phyloP scores from a whole-genome alignment of 2,329 filamentous ascomycete genomes.

The Nigrospora sphaerica region DNA sequence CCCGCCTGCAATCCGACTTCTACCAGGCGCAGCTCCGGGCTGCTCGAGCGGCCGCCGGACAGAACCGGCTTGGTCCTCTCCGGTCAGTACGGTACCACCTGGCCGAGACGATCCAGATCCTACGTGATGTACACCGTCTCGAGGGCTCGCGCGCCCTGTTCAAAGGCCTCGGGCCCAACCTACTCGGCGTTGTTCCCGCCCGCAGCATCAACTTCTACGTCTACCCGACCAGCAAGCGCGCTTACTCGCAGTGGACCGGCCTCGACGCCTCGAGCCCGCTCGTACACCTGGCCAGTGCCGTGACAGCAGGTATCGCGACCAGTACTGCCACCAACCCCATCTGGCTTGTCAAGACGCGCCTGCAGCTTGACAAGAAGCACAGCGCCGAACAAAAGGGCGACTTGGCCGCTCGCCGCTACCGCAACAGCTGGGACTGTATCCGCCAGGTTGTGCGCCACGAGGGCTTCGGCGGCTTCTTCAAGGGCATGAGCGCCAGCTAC shows the following conservation, averaged over 20 bases:
- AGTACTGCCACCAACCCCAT: constrained; percentile 93
- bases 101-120: constrained; percentile 77
- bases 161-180: constrained; percentile 85
- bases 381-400: constrained; percentile 52
- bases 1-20: constrained; percentile 86
- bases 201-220: constrained; percentile 90
- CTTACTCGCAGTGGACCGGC: constrained; percentile 71
- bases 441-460: constrained; percentile 75
- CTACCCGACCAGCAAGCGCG: constrained; percentile 84
- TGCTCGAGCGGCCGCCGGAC: constrained; percentile 52
- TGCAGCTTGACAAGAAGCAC: constrained; percentile 83
- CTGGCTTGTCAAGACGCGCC: constrained; percentile 88
- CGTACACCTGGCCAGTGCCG: constrained; percentile 73
- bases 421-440: constrained; percentile 83
- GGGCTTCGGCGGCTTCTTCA: constrained; percentile 76
- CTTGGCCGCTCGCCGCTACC: constrained; percentile 60
- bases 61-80: constrained; percentile 53
- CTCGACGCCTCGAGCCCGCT: constrained; percentile 60
- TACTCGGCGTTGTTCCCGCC: constrained; percentile 83
- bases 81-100: constrained; percentile 68
- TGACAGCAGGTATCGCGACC: constrained; percentile 74
- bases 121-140: constrained; percentile 68
- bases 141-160: constrained; percentile 87
- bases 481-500: constrained; percentile 86
- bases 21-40: constrained; percentile 78